Evolutionary conservation across 1,284 basidiomycete genomes (phyloP).

Genomic region (Heterobasidion irregulare): DNA sequence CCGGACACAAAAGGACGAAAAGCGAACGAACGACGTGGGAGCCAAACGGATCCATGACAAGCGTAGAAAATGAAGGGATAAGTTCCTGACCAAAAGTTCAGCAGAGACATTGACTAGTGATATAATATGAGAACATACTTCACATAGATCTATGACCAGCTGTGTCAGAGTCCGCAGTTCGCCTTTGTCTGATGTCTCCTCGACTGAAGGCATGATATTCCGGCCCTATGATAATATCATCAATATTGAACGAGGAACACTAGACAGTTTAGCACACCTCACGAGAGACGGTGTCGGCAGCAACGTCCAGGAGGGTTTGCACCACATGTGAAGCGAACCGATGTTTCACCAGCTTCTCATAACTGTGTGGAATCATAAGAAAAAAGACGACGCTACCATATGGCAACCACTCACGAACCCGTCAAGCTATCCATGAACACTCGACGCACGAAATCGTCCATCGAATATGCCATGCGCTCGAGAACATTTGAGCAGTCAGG

Average conservation of each 20-base stretch:
- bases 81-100: slow-evolving; percentile 50
- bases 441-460: slow-evolving; percentile 89
- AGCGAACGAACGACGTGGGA: slow-evolving; percentile 83
- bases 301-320: slow-evolving; percentile 77
- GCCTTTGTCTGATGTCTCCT: slow-evolving; percentile 45
- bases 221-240: slow-evolving; percentile 38
- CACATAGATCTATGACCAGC: slow-evolving; percentile 54
- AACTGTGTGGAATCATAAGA: slow-evolving; percentile 31
- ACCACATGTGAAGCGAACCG: slow-evolving; percentile 90
- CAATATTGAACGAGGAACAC: background rate
- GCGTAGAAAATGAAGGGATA: slow-evolving; percentile 46
- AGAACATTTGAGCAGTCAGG: slow-evolving; percentile 85
- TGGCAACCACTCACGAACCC: slow-evolving; percentile 62
- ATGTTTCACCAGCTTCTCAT: slow-evolving; percentile 63
- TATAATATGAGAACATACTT: slow-evolving; percentile 35
- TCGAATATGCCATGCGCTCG: slow-evolving; percentile 82
- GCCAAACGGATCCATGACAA: slow-evolving; percentile 79
- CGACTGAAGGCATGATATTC: slow-evolving; percentile 48
- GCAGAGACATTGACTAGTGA: background rate
- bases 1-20: slow-evolving; percentile 65
- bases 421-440: slow-evolving; percentile 81
- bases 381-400: background rate
- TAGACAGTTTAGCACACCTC: slow-evolving; percentile 47
- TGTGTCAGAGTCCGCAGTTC: slow-evolving; percentile 69
- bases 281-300: slow-evolving; percentile 67